phyloP scores from a whole-genome alignment of 2,329 filamentous ascomycete genomes.

The Ascochyta koolunga region DNA sequence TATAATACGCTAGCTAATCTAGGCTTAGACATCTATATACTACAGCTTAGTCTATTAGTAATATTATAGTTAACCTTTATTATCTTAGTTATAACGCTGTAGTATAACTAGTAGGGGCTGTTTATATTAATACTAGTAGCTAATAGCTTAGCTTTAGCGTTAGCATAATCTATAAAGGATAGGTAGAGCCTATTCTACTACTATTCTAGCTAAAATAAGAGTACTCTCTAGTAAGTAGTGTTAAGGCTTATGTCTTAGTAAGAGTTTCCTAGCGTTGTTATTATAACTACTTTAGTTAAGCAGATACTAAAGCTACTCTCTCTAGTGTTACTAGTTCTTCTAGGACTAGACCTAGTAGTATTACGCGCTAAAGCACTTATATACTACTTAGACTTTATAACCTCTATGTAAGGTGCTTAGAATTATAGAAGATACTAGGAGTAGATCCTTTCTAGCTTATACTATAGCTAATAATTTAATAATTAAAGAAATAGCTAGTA shows the following conservation, averaged over 20 bases:
- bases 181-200: conserved; percentile 1
- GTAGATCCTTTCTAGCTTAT: neutral
- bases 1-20: conserved; percentile 1
- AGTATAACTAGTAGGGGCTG: neutral
- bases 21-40: neutral
- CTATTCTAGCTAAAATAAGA: conserved; percentile 2
- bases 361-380: neutral
- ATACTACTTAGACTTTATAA: neutral
- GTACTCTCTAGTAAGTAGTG: conserved; percentile 4
- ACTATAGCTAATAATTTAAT: neutral
- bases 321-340: conserved; percentile 7
- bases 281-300: conserved; percentile 6
- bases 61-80: neutral
- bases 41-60: neutral
- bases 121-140: conserved; percentile 4
- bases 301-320: conserved; percentile 4
- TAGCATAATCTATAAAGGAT: neutral
- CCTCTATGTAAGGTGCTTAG: neutral
- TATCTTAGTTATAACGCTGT: conserved; percentile 3
- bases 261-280: conserved; percentile 1
- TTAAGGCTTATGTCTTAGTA: conserved; percentile 8
- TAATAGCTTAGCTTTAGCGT: conserved; percentile 1
- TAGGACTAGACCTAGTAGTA: neutral
- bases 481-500: neutral
- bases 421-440: neutral